phyloP scores from a whole-genome alignment of 2,329 filamentous ascomycete genomes.

The Aspergillus sp. region DNA sequence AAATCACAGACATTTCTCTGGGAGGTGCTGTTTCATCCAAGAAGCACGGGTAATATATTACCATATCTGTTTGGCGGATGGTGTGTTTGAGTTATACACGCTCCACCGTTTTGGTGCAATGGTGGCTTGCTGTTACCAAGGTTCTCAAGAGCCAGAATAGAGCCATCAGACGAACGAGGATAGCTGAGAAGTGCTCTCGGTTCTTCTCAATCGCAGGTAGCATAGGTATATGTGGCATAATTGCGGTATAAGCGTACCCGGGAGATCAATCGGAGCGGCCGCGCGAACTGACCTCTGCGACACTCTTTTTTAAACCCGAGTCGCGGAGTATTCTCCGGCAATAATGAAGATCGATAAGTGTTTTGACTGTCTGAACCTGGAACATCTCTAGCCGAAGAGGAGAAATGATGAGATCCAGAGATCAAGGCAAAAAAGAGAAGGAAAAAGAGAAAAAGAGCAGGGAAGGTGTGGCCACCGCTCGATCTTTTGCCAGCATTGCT shows the following conservation, averaged over 20 bases:
- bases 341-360: neutral
- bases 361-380: neutral
- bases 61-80: constrained; percentile 16
- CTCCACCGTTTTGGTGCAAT: constrained; percentile 20
- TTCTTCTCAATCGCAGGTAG: neutral
- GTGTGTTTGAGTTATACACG: constrained; percentile 29
- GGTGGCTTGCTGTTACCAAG: constrained; percentile 1
- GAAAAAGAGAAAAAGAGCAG: neutral
- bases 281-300: neutral
- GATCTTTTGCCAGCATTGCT: neutral
- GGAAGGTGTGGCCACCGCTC: neutral
- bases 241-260: constrained; percentile 2
- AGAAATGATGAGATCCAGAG: neutral
- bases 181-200: no score
- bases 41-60: constrained; percentile 9
- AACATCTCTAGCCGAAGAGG: neutral
- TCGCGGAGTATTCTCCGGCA: neutral
- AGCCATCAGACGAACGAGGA: no score
- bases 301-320: neutral
- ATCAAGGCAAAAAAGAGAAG: neutral
- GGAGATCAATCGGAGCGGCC: neutral
- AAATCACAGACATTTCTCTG: no score
- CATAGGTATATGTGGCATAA: neutral
- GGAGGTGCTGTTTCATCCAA: neutral
- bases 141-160: no score